Evolutionary conservation across 805 yeast genomes (phyloP).

Genomic region (Myxozyma mucilagina): DNA sequence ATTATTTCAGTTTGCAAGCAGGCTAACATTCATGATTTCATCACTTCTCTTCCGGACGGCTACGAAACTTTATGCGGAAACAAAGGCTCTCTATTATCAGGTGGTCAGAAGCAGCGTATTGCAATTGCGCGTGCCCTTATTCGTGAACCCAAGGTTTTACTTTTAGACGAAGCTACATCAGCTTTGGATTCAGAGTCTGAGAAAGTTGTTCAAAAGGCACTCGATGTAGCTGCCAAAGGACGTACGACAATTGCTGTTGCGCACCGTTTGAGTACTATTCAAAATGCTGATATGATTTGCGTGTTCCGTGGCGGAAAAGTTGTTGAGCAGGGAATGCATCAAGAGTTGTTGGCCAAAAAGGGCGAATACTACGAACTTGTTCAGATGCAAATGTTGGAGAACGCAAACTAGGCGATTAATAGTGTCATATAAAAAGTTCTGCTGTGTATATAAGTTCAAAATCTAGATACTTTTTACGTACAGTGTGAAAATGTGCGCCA

Average conservation of each 20-base stretch:
- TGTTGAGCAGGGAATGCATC: conserved; percentile 58
- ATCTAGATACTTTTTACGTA: neutral
- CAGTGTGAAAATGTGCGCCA: neutral
- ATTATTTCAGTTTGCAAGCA: conserved; percentile 50
- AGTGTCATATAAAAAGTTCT: too few species aligned
- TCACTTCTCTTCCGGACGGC: conserved; percentile 57
- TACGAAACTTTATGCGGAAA: conserved; percentile 59
- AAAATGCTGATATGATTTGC: conserved; percentile 60
- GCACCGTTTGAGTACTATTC: conserved; percentile 72
- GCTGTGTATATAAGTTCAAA: neutral
- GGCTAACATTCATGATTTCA: conserved; percentile 61
- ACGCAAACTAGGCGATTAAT: neutral
- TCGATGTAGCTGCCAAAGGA: conserved; percentile 61
- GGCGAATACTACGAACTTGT: conserved; percentile 46
- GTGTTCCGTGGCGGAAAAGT: conserved; percentile 64
- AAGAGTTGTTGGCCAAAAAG: conserved; percentile 45
- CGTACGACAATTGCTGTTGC: conserved; percentile 86
- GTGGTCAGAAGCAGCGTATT: conserved; percentile 72
- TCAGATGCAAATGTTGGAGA: conserved; percentile 45
- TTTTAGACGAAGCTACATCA: conserved; percentile 70
- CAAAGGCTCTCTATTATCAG: conserved; percentile 52
- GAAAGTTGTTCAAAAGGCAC: conserved; percentile 70
- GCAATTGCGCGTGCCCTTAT: conserved; percentile 76
- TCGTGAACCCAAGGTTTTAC: conserved; percentile 61
- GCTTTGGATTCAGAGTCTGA: conserved; percentile 73